Conservation (phyloP, 2,329 filamentous ascomycete species). For the Pestalotiopsis sp. region DNA sequence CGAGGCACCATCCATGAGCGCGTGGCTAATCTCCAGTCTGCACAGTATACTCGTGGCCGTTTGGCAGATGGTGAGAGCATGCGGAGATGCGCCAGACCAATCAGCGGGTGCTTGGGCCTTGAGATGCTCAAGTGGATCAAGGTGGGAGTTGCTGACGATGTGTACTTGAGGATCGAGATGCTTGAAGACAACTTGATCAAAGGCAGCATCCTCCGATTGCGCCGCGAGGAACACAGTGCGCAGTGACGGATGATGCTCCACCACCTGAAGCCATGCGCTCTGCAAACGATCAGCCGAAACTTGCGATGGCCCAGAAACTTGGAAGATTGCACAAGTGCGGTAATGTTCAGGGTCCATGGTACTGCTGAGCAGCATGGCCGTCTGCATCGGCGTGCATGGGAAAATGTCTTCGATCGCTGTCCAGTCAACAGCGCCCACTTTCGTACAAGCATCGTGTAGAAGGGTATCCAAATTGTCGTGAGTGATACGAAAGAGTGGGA, state of each 20-base stretch:
- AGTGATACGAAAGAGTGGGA: constrained; percentile 9
- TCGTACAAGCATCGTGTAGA: not conserved
- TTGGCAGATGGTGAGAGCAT: constrained; percentile 10
- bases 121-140: not conserved
- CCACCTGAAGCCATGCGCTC: constrained; percentile 6
- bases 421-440: constrained; percentile 3
- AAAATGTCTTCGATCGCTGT: constrained; percentile 12
- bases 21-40: constrained; percentile 13
- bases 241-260: constrained; percentile 7
- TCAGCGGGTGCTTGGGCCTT: not conserved
- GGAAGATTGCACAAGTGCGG: constrained; percentile 12
- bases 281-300: not conserved
- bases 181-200: constrained; percentile 12
- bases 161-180: not conserved
- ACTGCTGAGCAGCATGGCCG: constrained; percentile 12
- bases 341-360: constrained; percentile 10
- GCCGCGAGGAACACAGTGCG: constrained; percentile 10
- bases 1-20: constrained; percentile 4
- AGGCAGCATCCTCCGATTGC: constrained; percentile 4
- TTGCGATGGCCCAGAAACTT: not conserved
- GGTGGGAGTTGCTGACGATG: not conserved
- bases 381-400: constrained; percentile 14
- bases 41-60: constrained; percentile 8
- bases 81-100: constrained; percentile 5
- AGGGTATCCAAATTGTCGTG: constrained; percentile 8